phyloP scores from a whole-genome alignment of 495 filamentous ascomycete genomes.

The Penicillium odoratum region DNA sequence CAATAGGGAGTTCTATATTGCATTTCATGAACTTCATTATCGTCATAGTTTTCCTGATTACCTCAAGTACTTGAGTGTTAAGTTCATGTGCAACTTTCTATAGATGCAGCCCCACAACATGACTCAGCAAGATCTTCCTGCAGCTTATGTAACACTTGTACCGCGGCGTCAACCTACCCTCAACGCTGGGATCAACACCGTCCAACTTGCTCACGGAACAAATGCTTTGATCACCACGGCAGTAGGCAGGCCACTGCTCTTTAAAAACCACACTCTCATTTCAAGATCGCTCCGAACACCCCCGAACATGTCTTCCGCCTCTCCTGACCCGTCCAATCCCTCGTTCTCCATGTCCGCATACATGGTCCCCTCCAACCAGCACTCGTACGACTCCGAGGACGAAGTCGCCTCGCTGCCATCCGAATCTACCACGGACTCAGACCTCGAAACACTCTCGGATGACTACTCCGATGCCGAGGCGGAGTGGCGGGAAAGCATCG shows the following conservation, averaged over 20 bases:
- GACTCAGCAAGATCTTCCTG: not conserved
- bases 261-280: slow-evolving; percentile 6
- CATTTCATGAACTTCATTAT: not conserved
- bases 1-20: too few relatives aligned
- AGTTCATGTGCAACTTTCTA: not conserved
- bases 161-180: slow-evolving; percentile 11
- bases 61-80: too few relatives aligned
- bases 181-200: slow-evolving; percentile 10
- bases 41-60: not conserved
- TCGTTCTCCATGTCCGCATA: slow-evolving; percentile 47
- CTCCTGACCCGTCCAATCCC: slow-evolving; percentile 37
- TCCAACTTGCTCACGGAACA: slow-evolving; percentile 7
- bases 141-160: not conserved
- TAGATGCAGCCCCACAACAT: slow-evolving; percentile 2
- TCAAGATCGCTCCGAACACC: slow-evolving; percentile 10
- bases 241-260: slow-evolving; percentile 47
- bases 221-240: slow-evolving; percentile 31
- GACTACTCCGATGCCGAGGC: slow-evolving; percentile 78
- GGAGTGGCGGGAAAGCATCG: slow-evolving; percentile 90
- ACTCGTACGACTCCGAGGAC: slow-evolving; percentile 53
- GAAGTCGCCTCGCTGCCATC: slow-evolving; percentile 81
- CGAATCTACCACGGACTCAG: slow-evolving; percentile 60
- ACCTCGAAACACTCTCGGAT: slow-evolving; percentile 53
- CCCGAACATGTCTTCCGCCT: slow-evolving; percentile 32
- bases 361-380: slow-evolving; percentile 40